Evolutionary conservation across 2,329 filamentous ascomycete species (phyloP).

Genomic region (Trichoderma arundinaceum): DNA sequence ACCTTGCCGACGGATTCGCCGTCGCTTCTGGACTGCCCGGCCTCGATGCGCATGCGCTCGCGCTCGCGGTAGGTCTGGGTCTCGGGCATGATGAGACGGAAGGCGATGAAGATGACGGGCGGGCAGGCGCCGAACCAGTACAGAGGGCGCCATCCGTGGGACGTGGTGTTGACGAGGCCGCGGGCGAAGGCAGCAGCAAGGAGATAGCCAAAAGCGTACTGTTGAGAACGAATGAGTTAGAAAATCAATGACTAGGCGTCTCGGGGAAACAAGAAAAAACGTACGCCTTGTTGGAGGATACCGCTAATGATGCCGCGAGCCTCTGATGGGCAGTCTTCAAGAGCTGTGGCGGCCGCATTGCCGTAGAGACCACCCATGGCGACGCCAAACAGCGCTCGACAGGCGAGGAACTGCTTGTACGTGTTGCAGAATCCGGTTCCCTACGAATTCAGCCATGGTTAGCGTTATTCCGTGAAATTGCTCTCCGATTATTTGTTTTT

Average conservation of each 20-base stretch:
- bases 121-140: constrained; percentile 89
- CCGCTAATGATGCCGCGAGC: constrained; percentile 76
- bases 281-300: constrained; percentile 72
- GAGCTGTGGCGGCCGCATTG: constrained; percentile 77
- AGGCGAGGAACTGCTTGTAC: constrained; percentile 74
- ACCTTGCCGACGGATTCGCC: constrained; percentile 54
- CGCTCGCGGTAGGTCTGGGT: constrained; percentile 74
- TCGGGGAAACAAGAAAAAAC: constrained; percentile 29
- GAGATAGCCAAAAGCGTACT: constrained; percentile 70
- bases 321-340: constrained; percentile 73
- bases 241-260: not conserved
- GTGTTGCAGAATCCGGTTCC: constrained; percentile 72
- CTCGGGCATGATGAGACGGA: constrained; percentile 79
- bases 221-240: not conserved
- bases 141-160: constrained; percentile 80
- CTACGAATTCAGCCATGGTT: constrained; percentile 39
- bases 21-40: constrained; percentile 35
- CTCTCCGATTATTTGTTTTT: too few species aligned
- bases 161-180: constrained; percentile 75
- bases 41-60: constrained; percentile 62
- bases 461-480: not conserved
- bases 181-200: constrained; percentile 63
- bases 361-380: constrained; percentile 85
- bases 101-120: constrained; percentile 79
- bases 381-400: constrained; percentile 75